phyloP scores from a whole-genome alignment of 768 basidiomycete genomes.

The Naematelia aurantialba region DNA sequence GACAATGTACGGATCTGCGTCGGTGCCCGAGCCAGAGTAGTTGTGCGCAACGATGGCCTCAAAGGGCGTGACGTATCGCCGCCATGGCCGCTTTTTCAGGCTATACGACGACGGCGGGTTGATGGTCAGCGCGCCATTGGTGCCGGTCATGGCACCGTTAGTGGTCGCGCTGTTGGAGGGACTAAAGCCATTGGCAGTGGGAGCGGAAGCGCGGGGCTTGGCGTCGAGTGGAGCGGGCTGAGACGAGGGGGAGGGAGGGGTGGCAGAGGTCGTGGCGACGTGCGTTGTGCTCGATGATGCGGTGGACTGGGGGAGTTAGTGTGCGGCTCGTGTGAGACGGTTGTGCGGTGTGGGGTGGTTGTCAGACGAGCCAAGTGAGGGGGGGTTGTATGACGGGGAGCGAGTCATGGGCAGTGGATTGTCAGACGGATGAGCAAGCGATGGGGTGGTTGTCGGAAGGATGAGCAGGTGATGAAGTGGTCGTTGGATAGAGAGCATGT shows the following conservation, averaged over 20 bases:
- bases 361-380: too few species aligned
- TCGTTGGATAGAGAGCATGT: too few species aligned
- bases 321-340: too few species aligned
- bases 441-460: too few species aligned
- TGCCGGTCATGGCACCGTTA: too few species aligned
- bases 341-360: too few species aligned
- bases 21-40: conserved; percentile 44
- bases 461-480: too few species aligned
- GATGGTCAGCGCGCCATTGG: not conserved
- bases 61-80: conserved; percentile 41
- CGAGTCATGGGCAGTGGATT: too few species aligned
- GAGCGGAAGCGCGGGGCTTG: conserved; percentile 6
- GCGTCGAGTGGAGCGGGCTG: not conserved
- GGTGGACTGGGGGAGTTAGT: not conserved
- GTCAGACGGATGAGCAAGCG: too few species aligned
- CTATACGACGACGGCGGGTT: conserved; percentile 23
- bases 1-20: conserved; percentile 45
- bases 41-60: conserved; percentile 29
- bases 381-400: too few species aligned
- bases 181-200: conserved; percentile 1
- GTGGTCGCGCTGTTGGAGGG: too few species aligned
- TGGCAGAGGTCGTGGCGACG: not conserved
- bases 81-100: conserved; percentile 36
- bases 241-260: conserved; percentile 2
- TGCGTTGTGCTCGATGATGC: not conserved